Base-by-base conservation (phyloP, 2,329 filamentous ascomycete genomes). In the Phialocephala sp. region DNA sequence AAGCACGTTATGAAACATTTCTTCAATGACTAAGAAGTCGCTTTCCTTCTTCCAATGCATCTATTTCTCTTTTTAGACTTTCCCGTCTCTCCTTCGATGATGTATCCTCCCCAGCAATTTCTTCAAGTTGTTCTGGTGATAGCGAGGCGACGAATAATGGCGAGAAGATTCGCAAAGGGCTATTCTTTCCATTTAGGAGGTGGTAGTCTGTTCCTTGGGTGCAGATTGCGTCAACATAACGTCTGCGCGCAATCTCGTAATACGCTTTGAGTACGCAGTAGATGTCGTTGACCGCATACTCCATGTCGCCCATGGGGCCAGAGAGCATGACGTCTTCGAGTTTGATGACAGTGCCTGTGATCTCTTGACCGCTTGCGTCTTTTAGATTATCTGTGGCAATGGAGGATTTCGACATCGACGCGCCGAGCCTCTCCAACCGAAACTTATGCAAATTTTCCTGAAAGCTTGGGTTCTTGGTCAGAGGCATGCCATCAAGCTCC, bases 171-270 rank as follows among this genome's bases (percentile, higher is more conserved):
- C 56, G 45, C 20, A 67, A 37, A 11, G 65, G 65, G 12, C 54
- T 57, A 5, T 6, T 32, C 32, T 39, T 15, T 24, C 57, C 57
- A 14, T 39, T 27, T 8, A 60, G 20, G 5, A 60, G 39, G 22
- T 47, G 27, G 57, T 47, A 41, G 8, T 60, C 57, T 47, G 24
- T 32, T 22, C n/a, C 57, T 47, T 60, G 57, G 20, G 32, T 60
- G 71, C 81, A 87, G 1, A 92, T 75, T 2, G 80, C 83, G 68
- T 92, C 89, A 1, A 90, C 82, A 64, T 91, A 89, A 0, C 87
- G 83, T 71, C 84, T 85, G 15, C 79, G 79, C 0, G 87, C 81
- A 1, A 90, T 83, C 27, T 84, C 81, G 77, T 92, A 91, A 75
- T 89, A 91, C 0, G 83, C 80, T 43, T 80, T 74, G 0, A 92